phyloP scores from a whole-genome alignment of 352 stramenopile genomes.

The Globisporangium takayamanum region DNA sequence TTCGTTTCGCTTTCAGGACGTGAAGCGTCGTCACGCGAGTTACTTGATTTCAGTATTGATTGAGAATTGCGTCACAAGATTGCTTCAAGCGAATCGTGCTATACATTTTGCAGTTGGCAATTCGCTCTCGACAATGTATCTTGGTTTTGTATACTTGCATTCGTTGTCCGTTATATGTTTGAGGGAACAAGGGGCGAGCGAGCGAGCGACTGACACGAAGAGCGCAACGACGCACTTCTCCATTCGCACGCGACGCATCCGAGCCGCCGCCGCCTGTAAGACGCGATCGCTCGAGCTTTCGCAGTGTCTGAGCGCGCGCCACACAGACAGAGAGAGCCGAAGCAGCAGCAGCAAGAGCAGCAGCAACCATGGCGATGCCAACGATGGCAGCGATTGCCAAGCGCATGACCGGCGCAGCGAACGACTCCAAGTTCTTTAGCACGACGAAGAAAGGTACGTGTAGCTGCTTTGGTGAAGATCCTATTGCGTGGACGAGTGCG shows the following conservation, averaged over 20 bases:
- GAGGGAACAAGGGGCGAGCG: too few species aligned
- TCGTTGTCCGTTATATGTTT: too few species aligned
- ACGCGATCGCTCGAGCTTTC: background rate
- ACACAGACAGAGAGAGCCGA: background rate
- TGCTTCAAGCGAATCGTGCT: too few species aligned
- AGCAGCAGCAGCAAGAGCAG: background rate
- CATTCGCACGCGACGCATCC: background rate
- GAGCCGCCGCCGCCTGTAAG: too few species aligned
- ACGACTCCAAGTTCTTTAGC: slow-evolving; percentile 98
- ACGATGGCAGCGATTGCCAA: slow-evolving; percentile 86
- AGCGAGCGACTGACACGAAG: background rate
- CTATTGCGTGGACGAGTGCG: too few species aligned
- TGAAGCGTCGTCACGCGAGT: too few species aligned
- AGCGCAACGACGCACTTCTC: background rate
- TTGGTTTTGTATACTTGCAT: too few species aligned
- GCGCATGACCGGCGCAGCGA: slow-evolving; percentile 86
- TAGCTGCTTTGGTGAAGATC: background rate
- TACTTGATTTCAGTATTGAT: too few species aligned
- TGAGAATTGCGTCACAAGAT: too few species aligned
- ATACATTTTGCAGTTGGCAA: too few species aligned
- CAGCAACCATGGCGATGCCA: slow-evolving; percentile 63
- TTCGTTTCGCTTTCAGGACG: too few species aligned
- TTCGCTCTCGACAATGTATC: too few species aligned
- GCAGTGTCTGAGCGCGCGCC: background rate
- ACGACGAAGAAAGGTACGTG: slow-evolving; percentile 94